Percentiles rank a stretch among this genome's conserved stretches.
These are phyloP conservation scores for Microsporum audouinii DNA, from an alignment of 2,329 filamentous ascomycete genomes.

Conservation along the genomic window DNA sequence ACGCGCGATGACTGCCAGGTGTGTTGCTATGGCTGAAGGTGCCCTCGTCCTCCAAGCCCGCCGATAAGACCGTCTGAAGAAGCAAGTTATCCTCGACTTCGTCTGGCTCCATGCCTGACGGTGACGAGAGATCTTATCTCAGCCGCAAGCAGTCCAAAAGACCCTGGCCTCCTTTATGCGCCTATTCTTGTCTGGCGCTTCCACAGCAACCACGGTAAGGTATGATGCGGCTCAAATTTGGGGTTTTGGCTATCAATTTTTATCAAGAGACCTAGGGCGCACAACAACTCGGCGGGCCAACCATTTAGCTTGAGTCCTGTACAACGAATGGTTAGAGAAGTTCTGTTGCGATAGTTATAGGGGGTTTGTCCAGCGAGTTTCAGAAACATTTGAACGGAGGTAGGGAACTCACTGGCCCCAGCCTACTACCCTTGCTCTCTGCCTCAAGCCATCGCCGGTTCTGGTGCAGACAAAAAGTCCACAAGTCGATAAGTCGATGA, in stretches of 20 bases:
- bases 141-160: background rate
- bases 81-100: background rate
- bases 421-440: too few species aligned
- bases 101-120: background rate
- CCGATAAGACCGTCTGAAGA: background rate
- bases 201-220: background rate
- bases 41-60: background rate
- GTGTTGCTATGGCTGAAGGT: background rate
- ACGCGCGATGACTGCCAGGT: background rate
- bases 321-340: background rate
- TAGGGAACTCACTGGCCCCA: too few species aligned
- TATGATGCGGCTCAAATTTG: background rate
- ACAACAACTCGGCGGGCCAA: background rate
- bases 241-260: background rate
- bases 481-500: background rate
- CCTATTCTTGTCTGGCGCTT: background rate
- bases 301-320: background rate
- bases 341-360: too few species aligned
- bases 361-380: too few species aligned
- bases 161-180: background rate
- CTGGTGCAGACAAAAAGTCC: too few species aligned
- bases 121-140: background rate
- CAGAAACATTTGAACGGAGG: too few species aligned
- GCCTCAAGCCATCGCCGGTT: too few species aligned
- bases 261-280: background rate